Percentiles rank a stretch among this genome's conserved stretches.
Conservation (phyloP, 2,329 filamentous ascomycete species). For the Pseudonectria foliicola region DNA sequence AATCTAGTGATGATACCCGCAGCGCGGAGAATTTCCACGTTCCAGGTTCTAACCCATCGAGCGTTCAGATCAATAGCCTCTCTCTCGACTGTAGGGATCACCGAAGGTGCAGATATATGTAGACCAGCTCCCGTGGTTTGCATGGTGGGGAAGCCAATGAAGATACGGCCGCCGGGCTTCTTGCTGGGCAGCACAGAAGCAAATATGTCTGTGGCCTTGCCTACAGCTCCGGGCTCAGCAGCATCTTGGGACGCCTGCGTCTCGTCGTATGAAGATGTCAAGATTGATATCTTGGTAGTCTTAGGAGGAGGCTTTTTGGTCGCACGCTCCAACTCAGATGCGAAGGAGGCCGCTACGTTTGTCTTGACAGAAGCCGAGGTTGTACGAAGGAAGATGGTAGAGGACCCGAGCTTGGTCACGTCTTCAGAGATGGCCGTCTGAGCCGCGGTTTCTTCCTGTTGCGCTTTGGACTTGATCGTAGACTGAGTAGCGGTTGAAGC, state of each 20-base stretch:
- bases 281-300: constrained; percentile 72
- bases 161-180: constrained; percentile 74
- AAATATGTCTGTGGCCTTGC: constrained; percentile 71
- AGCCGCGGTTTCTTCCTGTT: constrained; percentile 54
- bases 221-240: constrained; percentile 35
- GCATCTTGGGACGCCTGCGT: constrained; percentile 55
- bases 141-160: constrained; percentile 95
- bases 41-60: constrained; percentile 91
- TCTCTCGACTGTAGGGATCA: constrained; percentile 94
- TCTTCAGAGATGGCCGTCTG: constrained; percentile 63
- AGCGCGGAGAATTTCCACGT: constrained; percentile 83
- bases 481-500: constrained; percentile 49
- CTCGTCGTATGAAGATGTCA: constrained; percentile 89
- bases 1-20: constrained; percentile 86
- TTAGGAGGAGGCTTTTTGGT: constrained; percentile 97
- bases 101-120: constrained; percentile 89
- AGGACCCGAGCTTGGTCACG: constrained; percentile 60
- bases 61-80: constrained; percentile 97
- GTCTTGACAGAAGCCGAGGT: constrained; percentile 79
- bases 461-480: constrained; percentile 45
- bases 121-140: constrained; percentile 92
- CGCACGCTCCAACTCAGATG: constrained; percentile 82
- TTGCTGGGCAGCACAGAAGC: constrained; percentile 83
- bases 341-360: constrained; percentile 63
- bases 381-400: constrained; percentile 81